These are phyloP conservation scores for Suillus luteus DNA, from an alignment of 768 basidiomycete species.

Conservation along the genomic window DNA sequence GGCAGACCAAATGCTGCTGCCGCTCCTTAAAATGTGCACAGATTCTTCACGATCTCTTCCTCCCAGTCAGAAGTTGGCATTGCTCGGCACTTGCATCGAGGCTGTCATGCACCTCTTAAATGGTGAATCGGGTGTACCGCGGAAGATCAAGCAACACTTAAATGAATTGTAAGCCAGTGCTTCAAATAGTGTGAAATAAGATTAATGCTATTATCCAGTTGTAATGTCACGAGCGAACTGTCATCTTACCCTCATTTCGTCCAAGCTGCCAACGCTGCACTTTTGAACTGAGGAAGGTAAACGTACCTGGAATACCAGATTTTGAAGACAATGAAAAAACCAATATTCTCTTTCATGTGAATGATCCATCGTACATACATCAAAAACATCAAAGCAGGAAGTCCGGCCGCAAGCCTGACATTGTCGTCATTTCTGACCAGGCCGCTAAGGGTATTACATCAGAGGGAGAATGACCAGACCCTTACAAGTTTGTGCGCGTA, in stretches of 20 bases:
- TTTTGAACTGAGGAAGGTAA: not conserved
- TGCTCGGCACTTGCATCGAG: not conserved
- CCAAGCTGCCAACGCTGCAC: not conserved
- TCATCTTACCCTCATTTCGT: not conserved
- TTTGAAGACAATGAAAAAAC: not conserved
- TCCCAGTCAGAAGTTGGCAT: not conserved
- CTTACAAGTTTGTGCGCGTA: not conserved
- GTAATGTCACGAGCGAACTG: not conserved
- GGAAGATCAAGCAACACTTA: not conserved
- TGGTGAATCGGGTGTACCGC: not conserved
- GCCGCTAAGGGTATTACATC: not conserved
- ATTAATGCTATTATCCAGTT: not conserved
- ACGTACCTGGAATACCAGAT: slow-evolving; percentile 48
- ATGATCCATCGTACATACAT: not conserved
- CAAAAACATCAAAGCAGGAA: not conserved
- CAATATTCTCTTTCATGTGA: not conserved
- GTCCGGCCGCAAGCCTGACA: slow-evolving; percentile 5
- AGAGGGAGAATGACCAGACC: not conserved
- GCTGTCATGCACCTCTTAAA: slow-evolving; percentile 8
- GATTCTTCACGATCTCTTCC: not conserved
- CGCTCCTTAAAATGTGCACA: slow-evolving; percentile 2
- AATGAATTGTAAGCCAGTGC: not conserved
- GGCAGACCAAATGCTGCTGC: slow-evolving; percentile 4
- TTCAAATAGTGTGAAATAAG: not conserved
- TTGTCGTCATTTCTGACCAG: not conserved